phyloP scores from a whole-genome alignment of 129 eudicot species.

The Helianthus annuus region DNA sequence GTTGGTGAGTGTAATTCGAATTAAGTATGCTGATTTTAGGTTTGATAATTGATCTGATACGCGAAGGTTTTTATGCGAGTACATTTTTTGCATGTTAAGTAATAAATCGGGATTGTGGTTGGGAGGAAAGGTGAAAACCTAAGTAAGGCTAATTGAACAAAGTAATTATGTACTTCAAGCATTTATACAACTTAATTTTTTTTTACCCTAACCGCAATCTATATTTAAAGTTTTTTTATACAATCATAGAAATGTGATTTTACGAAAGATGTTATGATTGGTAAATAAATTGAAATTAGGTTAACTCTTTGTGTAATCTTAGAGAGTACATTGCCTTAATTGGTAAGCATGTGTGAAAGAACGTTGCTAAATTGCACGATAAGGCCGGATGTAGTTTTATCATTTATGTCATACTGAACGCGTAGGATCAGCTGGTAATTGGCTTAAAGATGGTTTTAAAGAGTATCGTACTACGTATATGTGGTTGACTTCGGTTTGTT shows the following conservation, averaged over 20 bases:
- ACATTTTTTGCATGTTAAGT: neutral
- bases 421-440: neutral
- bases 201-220: neutral
- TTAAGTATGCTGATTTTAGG: neutral
- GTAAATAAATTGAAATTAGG: neutral
- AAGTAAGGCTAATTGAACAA: neutral
- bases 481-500: conserved; percentile 10
- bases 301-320: neutral
- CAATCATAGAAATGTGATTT: neutral
- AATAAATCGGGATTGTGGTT: neutral
- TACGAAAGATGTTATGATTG: neutral
- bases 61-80: neutral
- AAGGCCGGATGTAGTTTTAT: neutral
- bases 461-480: conserved; percentile 16
- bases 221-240: neutral
- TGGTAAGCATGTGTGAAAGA: neutral
- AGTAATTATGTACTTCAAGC: neutral
- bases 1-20: neutral
- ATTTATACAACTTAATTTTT: neutral
- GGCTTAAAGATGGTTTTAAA: conserved; percentile 1
- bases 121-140: conserved; percentile 7
- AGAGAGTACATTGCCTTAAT: neutral
- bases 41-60: conserved; percentile 3
- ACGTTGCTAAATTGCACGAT: neutral
- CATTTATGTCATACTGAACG: neutral